Percentiles rank a stretch among this genome's conserved stretches.
phyloP scores from a whole-genome alignment of 2,329 filamentous ascomycete species.

The Calonectria crousiana region DNA sequence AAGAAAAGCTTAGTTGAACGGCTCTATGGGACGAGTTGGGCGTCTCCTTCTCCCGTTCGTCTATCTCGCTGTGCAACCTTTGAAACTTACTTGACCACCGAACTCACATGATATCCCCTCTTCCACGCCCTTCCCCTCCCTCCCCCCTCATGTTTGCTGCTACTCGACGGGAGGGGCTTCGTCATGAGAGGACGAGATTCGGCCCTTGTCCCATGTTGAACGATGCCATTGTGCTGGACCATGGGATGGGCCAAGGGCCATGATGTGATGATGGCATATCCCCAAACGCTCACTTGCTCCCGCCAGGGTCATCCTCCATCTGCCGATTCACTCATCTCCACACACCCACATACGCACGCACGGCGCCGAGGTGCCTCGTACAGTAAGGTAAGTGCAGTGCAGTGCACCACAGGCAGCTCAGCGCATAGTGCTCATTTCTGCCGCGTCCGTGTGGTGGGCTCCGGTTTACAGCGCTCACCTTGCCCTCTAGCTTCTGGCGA shows the following conservation, averaged over 20 bases:
- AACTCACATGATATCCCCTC: slow-evolving; percentile 1
- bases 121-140: neutral
- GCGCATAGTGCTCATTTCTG: slow-evolving; percentile 9
- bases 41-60: neutral
- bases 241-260: neutral
- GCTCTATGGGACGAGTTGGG: neutral
- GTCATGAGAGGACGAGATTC: neutral
- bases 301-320: neutral
- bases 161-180: neutral
- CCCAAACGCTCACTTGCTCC: neutral
- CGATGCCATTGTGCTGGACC: neutral
- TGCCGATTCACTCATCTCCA: slow-evolving; percentile 15
- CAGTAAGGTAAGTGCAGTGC: neutral
- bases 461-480: slow-evolving; percentile 6
- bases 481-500: neutral
- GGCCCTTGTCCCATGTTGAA: slow-evolving; percentile 4
- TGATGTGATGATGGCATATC: slow-evolving; percentile 13
- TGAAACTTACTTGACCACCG: neutral
- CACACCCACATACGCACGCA: slow-evolving; percentile 4
- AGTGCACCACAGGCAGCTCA: neutral
- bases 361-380: neutral
- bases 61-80: neutral
- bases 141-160: slow-evolving; percentile 3
- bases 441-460: slow-evolving; percentile 2
- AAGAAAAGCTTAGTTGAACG: neutral